Percentiles rank a stretch among this genome's conserved stretches.
Conservation (phyloP, 495 filamentous ascomycete species). For the Trichoderma reesei region DNA sequence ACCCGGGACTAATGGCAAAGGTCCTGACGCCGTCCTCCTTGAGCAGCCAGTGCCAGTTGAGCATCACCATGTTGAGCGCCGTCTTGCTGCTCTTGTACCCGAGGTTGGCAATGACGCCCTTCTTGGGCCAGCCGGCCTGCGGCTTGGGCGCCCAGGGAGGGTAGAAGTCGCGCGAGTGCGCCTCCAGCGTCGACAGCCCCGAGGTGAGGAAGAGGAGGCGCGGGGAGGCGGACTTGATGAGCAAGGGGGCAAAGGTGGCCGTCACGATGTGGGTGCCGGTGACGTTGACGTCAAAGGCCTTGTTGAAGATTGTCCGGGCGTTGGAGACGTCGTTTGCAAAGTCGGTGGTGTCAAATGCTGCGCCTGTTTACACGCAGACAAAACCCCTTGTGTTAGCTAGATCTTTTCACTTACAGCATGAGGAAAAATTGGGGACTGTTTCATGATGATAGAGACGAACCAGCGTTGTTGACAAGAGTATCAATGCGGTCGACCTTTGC, state of each 20-base stretch:
- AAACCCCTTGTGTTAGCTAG: background rate
- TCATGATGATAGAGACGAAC: constrained; percentile 6
- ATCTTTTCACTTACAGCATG: background rate
- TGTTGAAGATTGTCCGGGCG: background rate
- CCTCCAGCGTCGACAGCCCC: constrained; percentile 21
- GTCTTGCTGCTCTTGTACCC: constrained; percentile 48
- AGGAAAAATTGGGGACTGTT: background rate
- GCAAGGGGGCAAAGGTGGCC: constrained; percentile 35
- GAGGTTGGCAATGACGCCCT: constrained; percentile 21
- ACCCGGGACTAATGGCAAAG: constrained; percentile 45
- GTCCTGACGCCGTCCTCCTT: constrained; percentile 52
- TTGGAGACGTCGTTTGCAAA: background rate
- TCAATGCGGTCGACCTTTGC: constrained; percentile 37
- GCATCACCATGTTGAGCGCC: constrained; percentile 58
- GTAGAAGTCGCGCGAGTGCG: constrained; percentile 16
- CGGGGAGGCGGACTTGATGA: constrained; percentile 37
- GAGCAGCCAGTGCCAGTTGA: constrained; percentile 43
- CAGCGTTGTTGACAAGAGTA: constrained; percentile 45
- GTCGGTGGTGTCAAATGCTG: background rate
- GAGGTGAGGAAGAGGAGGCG: constrained; percentile 37
- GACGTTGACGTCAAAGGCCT: constrained; percentile 33
- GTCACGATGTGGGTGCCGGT: constrained; percentile 41
- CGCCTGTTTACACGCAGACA: background rate
- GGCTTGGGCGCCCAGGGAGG: constrained; percentile 18
- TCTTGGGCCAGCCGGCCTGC: constrained; percentile 38